Evolutionary conservation across 108 stramenopile species (phyloP), one percentile per base, ranked within the genome.

Genomic region (Pseudonitzschia delicatissima): DNA sequence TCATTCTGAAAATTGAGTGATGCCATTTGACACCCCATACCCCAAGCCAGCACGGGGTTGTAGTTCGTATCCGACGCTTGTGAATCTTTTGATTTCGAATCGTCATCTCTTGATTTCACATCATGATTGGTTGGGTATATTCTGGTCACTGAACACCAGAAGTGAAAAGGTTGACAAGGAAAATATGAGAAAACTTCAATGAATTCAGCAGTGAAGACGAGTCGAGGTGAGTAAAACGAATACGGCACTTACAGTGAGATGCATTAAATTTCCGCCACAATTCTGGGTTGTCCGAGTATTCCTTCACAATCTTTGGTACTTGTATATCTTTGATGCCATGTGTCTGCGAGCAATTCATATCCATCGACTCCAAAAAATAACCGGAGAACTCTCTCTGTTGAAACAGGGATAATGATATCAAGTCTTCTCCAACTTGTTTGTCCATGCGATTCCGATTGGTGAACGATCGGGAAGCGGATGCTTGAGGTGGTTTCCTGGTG

Each of bases 1-100:
- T 72, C 35, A 0, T 93, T 89, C 65, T 98, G 97, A 66, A 89
- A 93, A 77, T 98, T 98, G 26, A 98, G 71, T 7, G 96, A 89
- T 33, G 93, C 92, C 44, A 98, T 61, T 77, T 98, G 97, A 60
- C 74, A 83, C 13, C 96, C 96, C 63, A 87, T 73, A 26, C 74
- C 51, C 96, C 96, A 98, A 20, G 86, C 77, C 25, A 92, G 45
- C 6, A 88, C 53, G 28, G 97, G 97, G 78, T 89, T 89, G 72
- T 87, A 96, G 68, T 98, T 96, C 33, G 88, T 18, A 6, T 21
- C 7, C 2, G 47, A 48, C 20, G 47, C 1, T 8, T 8, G 8
- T 11, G 47, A 7, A 2, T 18, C 7, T 48, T 48, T 9, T 8
- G 42, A 21, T n/a, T n/a, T n/a, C 9, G 47, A 48, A 23, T 21